Base-by-base conservation (phyloP, 768 basidiomycete genomes). In the Mrakia frigida region DNA sequence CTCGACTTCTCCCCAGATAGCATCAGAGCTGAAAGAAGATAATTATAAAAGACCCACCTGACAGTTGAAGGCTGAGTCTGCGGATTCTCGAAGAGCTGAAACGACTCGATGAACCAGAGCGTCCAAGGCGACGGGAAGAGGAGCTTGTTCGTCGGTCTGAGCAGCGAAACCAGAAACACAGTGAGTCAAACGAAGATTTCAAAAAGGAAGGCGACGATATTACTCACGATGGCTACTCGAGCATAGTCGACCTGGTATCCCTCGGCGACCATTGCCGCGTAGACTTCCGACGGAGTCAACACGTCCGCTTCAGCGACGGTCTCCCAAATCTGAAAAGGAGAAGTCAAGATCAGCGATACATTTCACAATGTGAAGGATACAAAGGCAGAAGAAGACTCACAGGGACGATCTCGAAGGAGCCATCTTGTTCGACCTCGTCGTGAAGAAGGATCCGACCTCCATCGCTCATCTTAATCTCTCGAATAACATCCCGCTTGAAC, bases 111-210 rank as follows among this genome's bases (percentile, higher is more conserved):
- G 88, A 37, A 96, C 85, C 59, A 99, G 86, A 73, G 91, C 90
- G 31, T 87, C 88, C 28, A 98, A 87, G 6, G 93, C 93, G 59
- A 87, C 91, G 0, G 97, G 97, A 25, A 98, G 86, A 0, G 96
- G 96, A 0, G 95, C 93, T 85, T 96, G 95, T 82, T 99, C 96
- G 80, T 98, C 96, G 11, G 94, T 98, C 92, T 95, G 79, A n/a
- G 11, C 50, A 31, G 31, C 23, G 23, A 28, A 16, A 11, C 6
- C 39, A 75, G 63, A 81, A 78, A 75, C 28, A 35, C 2, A 37
- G 21, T 35, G 53, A 6, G 35, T 23, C 35, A n/a, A 37, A 78
- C 2, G 31, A n/a, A n/a, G n/a, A n/a, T n/a, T n/a, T n/a, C n/a
- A n/a, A n/a, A n/a, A n/a, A n/a, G n/a, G n/a, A n/a, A n/a, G n/a